phyloP scores from a whole-genome alignment of 2,329 filamentous ascomycete genomes.

The Cercospora janseana region DNA sequence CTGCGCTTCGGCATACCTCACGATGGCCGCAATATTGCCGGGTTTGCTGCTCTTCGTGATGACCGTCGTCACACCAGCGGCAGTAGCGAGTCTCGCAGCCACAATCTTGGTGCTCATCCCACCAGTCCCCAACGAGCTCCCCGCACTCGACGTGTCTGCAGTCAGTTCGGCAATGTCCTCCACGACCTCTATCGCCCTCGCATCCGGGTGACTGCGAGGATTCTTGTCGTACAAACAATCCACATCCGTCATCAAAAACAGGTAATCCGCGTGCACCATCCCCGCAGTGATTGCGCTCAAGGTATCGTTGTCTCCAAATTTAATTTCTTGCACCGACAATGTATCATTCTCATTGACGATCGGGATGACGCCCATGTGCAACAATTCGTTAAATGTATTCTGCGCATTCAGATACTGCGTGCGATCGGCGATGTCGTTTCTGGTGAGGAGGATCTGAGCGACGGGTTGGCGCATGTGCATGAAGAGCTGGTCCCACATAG shows the following conservation, averaged over 20 bases:
- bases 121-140: slow-evolving; percentile 85
- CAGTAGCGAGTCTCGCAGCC: slow-evolving; percentile 85
- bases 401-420: slow-evolving; percentile 95
- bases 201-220: slow-evolving; percentile 78
- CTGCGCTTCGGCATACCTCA: slow-evolving; percentile 70
- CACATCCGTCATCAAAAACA: slow-evolving; percentile 98
- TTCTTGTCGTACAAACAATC: slow-evolving; percentile 98
- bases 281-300: slow-evolving; percentile 93
- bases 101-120: slow-evolving; percentile 98
- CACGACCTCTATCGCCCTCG: slow-evolving; percentile 85
- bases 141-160: slow-evolving; percentile 87
- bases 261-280: slow-evolving; percentile 94
- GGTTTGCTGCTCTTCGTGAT: slow-evolving; percentile 94
- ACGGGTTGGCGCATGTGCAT: slow-evolving; percentile 83
- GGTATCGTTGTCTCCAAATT: slow-evolving; percentile 98
- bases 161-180: slow-evolving; percentile 79
- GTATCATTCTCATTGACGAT: slow-evolving; percentile 99
- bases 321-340: slow-evolving; percentile 94
- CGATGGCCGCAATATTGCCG: slow-evolving; percentile 84
- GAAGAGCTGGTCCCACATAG: slow-evolving; percentile 92
- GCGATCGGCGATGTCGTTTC: slow-evolving; percentile 94
- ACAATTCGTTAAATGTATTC: slow-evolving; percentile 84
- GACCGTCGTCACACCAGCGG: slow-evolving; percentile 90
- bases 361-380: slow-evolving; percentile 93
- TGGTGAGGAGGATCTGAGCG: slow-evolving; percentile 88